These are phyloP conservation scores for Mortierella sp. DNA, from an alignment of 371 early-diverging fungal genomes.

Conservation along the genomic window DNA sequence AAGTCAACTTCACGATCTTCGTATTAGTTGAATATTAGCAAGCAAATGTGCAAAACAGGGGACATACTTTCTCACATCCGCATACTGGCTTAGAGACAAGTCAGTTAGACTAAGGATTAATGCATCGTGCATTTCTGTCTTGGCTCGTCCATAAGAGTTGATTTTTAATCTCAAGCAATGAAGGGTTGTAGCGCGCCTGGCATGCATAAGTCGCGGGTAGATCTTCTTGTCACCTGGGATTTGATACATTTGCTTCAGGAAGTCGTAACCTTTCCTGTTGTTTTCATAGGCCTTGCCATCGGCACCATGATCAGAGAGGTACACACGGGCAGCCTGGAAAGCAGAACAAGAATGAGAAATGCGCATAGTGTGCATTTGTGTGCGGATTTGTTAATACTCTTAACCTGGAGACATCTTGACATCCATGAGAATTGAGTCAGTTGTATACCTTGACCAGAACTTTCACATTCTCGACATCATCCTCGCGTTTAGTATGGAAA, in stretches of 20 bases:
- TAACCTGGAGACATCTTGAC: no score
- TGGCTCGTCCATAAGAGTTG: slow-evolving; percentile 67
- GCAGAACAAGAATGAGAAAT: neutral
- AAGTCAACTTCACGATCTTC: neutral
- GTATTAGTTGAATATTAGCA: neutral
- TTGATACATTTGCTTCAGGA: slow-evolving; percentile 65
- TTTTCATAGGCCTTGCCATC: slow-evolving; percentile 66
- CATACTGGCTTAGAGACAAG: slow-evolving; percentile 77
- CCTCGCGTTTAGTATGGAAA: slow-evolving; percentile 70
- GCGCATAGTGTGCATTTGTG: neutral
- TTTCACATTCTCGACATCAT: slow-evolving; percentile 84
- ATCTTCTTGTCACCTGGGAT: slow-evolving; percentile 58
- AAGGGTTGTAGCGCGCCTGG: slow-evolving; percentile 64
- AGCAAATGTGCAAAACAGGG: slow-evolving; percentile 34
- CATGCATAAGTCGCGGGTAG: slow-evolving; percentile 30
- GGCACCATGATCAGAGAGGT: slow-evolving; percentile 76
- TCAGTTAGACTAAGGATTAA: slow-evolving; percentile 71
- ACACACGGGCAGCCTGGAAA: slow-evolving; percentile 65
- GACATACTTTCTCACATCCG: slow-evolving; percentile 73
- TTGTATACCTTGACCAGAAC: slow-evolving; percentile 65
- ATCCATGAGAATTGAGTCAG: no score
- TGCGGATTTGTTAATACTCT: neutral
- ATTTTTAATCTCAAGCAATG: slow-evolving; percentile 74
- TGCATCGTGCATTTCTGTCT: slow-evolving; percentile 60
- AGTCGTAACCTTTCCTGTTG: slow-evolving; percentile 69